Base-by-base conservation (phyloP, 2,329 filamentous ascomycete species). In the Knoxdaviesia capensis region DNA sequence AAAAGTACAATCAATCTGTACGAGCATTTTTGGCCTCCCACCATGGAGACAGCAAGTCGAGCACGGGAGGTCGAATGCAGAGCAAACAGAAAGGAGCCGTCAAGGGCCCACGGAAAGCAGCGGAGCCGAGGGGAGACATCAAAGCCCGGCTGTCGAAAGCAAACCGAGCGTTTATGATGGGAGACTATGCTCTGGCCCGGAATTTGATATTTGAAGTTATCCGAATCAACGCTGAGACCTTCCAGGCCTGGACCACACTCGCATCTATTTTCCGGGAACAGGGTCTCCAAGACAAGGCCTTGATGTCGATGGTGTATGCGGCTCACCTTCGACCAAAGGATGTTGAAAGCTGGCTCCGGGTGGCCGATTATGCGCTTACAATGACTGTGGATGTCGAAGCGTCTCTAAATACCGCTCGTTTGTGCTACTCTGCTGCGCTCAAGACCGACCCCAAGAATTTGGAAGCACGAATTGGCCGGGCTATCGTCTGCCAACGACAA, bases 51-150 rank as follows among this genome's bases (percentile, higher is more conserved):
- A 48, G 50, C 11, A 41, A 46, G 6, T 44, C 49, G 5, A 44
- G 45, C 11, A 45, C 48, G 4, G 32, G 53, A 30, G 53, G 51
- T 11, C 51, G 52, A 42, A 20, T 20, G 3, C 20, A 20, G 20
- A 20, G 20, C 20, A 45, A 44, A 31, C 36, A 43, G 5, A 46
- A 45, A 30, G 52, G 60, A 31, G 44, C 54, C 38, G 34, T 45
- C 29, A 56, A 62, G 9, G 69, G 69, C 6, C 69, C 68, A 30
- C 62, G 70, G 11, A 74, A 76, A 53, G 69, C 74, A 29, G 75
- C 72, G 6, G 78, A 82, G 53, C 78, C 77, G 10, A 72, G 77
- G 38, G 74, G 69, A 36, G 77, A 85, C 49, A 82, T 86, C 55
- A 83, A 78, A 51, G 64, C 71, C 36, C 64, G 77, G 36, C 65